Conservation (phyloP, 176 grass and related monocot genomes). For the Cocos nucifera region DNA sequence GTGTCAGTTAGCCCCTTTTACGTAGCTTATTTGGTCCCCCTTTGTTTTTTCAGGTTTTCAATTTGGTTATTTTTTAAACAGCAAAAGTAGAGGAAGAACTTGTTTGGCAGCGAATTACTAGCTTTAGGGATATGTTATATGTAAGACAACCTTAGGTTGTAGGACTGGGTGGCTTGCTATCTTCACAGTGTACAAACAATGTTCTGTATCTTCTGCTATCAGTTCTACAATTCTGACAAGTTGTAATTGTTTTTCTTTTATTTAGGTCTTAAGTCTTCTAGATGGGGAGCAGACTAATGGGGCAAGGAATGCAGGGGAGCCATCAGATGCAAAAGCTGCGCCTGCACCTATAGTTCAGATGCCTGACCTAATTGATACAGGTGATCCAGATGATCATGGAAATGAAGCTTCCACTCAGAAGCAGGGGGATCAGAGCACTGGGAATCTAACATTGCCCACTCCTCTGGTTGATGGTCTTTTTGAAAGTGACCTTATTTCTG, state of each 20-base stretch:
- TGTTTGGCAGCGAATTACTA: too few species aligned
- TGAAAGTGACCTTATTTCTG: slow-evolving; percentile 39
- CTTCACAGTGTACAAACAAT: too few species aligned
- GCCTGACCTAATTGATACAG: slow-evolving; percentile 95
- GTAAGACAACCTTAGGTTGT: too few species aligned
- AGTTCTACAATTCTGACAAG: slow-evolving; percentile 3
- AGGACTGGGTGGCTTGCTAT: too few species aligned
- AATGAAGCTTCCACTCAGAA: slow-evolving; percentile 37
- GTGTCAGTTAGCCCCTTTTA: too few species aligned
- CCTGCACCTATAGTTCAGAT: slow-evolving; percentile 52
- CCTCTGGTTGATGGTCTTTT: slow-evolving; percentile 75
- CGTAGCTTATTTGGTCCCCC: too few species aligned
- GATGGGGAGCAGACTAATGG: slow-evolving; percentile 44
- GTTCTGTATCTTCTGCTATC: not conserved
- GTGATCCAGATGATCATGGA: slow-evolving; percentile 49
- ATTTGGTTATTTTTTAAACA: too few species aligned
- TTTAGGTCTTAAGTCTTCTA: slow-evolving; percentile 82
- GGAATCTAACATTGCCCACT: slow-evolving; percentile 14
- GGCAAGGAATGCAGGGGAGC: slow-evolving; percentile 25
- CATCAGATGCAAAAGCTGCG: slow-evolving; percentile 30
- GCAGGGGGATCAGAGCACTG: slow-evolving; percentile 21
- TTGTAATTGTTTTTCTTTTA: slow-evolving; percentile 16
- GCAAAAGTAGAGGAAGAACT: too few species aligned
- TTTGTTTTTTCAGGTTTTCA: too few species aligned
- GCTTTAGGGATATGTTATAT: too few species aligned